Base-by-base conservation (phyloP, 2,329 filamentous ascomycete genomes). In the Aureobasidium subglaciale region DNA sequence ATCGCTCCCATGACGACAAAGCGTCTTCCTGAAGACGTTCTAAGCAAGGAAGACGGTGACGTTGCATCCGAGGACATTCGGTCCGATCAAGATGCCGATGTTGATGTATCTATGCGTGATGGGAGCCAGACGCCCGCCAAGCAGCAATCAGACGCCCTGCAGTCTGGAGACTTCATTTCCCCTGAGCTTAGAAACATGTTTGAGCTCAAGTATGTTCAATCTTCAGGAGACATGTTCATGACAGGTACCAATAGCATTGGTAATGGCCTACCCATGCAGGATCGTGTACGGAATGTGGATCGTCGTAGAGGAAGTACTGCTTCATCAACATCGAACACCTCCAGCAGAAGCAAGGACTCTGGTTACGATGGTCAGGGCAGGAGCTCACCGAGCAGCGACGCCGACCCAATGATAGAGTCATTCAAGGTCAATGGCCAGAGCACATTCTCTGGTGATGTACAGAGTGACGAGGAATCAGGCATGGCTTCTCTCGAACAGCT, bases 1-100 rank as follows among this genome's bases (percentile, higher is more conserved):
- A 77, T 92, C 18, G 83, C 84, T 2, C 87, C 85, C 0, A 84
- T 92, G 69, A 91, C 90, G 0, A 58, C 59, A n/a, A 53, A 45
- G n/a, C 22, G 43, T 7, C 73, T 76, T 18, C 67, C 71, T 5
- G 78, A 84, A 52, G 68, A 74, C 15, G 64, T 13, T 73, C 35
- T 20, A 5, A 77, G 78, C 20, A 79, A 82, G 58, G 78, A 81
- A 60, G 81, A 80, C 6, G 45, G 29, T 20, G 16, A 30, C 10
- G 32, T 18, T 42, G 16, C 41, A 6, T 25, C 53, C 4, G 46
- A 54, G 8, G 65, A 68, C 16, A 65, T 64, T 37, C 59, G 61
- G 30, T 63, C 62, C n/a, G n/a, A 40, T 9, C 92, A 96, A 68
- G 91, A 96, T 59, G 89, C 89, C 59, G 83, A 96, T 64, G 88